These are phyloP conservation scores for Castanea sativa DNA, from an alignment of 306 rosid species.

Conservation along the genomic window DNA sequence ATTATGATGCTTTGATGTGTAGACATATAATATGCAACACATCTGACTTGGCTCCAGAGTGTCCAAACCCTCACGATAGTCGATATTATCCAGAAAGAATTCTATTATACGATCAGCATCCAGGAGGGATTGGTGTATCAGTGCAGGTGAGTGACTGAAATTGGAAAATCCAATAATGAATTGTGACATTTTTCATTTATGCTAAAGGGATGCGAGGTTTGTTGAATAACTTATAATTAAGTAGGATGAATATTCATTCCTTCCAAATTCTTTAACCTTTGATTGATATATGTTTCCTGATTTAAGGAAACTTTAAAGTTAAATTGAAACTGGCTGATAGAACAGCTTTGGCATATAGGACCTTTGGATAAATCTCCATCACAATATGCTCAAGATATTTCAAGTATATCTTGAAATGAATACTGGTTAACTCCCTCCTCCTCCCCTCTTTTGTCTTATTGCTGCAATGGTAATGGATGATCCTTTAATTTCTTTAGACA, in stretches of 20 bases:
- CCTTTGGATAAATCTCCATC: neutral
- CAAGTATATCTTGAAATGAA: neutral
- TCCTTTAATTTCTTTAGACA: neutral
- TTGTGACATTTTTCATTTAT: neutral
- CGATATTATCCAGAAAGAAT: conserved; percentile 85
- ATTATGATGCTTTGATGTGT: conserved; percentile 28
- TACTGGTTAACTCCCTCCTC: neutral
- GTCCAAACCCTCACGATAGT: conserved; percentile 72
- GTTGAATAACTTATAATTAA: neutral
- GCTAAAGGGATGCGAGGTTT: neutral
- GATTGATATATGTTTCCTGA: neutral
- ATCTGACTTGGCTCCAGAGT: conserved; percentile 87
- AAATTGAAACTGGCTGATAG: neutral
- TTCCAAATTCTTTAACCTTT: neutral
- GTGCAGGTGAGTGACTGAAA: conserved; percentile 52
- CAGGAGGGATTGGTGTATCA: conserved; percentile 81
- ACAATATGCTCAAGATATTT: neutral
- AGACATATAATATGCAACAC: conserved; percentile 76
- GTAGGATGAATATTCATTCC: neutral
- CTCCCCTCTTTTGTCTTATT: neutral
- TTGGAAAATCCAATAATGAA: neutral
- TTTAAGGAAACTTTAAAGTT: neutral
- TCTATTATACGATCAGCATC: conserved; percentile 79
- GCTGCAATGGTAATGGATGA: conserved; percentile 4
- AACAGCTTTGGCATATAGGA: neutral